Evolutionary conservation across 768 basidiomycete species (phyloP).

Genomic region (Amanita polypyramis): DNA sequence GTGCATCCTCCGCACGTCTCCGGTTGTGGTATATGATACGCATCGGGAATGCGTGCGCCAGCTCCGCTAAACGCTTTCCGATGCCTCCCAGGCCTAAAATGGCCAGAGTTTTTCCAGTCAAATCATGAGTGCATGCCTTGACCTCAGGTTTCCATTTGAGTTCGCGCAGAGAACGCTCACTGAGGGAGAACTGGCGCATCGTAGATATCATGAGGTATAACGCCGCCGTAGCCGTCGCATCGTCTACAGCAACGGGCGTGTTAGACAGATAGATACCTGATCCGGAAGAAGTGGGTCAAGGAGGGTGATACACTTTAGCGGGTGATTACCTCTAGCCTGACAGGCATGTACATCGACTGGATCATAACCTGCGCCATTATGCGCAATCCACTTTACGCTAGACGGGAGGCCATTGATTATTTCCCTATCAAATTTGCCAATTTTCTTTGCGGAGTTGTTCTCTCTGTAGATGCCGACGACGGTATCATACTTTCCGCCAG

Average conservation of each 20-base stretch:
- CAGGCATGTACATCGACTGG: slow-evolving; percentile 71
- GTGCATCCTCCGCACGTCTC: slow-evolving; percentile 42
- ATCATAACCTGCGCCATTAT: slow-evolving; percentile 92
- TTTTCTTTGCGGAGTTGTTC: slow-evolving; percentile 49
- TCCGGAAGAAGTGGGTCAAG: neutral
- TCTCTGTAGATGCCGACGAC: slow-evolving; percentile 73
- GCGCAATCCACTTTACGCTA: slow-evolving; percentile 76
- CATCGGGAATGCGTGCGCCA: slow-evolving; percentile 81
- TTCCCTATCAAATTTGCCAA: slow-evolving; percentile 76
- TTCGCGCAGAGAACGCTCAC: slow-evolving; percentile 47
- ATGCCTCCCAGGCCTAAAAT: slow-evolving; percentile 76
- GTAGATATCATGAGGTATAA: slow-evolving; percentile 75
- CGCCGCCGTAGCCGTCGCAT: slow-evolving; percentile 84
- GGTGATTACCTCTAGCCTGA: slow-evolving; percentile 46
- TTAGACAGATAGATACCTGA: slow-evolving; percentile 75
- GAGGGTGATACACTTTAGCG: neutral
- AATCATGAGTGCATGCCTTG: slow-evolving; percentile 44
- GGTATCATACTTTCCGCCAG: slow-evolving; percentile 65
- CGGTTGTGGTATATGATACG: slow-evolving; percentile 76
- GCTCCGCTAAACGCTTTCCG: slow-evolving; percentile 57
- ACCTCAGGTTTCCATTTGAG: slow-evolving; percentile 53
- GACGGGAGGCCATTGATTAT: slow-evolving; percentile 59
- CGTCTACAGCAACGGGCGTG: slow-evolving; percentile 84
- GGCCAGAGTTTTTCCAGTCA: slow-evolving; percentile 58
- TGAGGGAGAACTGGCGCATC: slow-evolving; percentile 59